Evolutionary conservation across 176 grass and related monocot species (phyloP).

Genomic region (Dendrocalamus sinicus): DNA sequence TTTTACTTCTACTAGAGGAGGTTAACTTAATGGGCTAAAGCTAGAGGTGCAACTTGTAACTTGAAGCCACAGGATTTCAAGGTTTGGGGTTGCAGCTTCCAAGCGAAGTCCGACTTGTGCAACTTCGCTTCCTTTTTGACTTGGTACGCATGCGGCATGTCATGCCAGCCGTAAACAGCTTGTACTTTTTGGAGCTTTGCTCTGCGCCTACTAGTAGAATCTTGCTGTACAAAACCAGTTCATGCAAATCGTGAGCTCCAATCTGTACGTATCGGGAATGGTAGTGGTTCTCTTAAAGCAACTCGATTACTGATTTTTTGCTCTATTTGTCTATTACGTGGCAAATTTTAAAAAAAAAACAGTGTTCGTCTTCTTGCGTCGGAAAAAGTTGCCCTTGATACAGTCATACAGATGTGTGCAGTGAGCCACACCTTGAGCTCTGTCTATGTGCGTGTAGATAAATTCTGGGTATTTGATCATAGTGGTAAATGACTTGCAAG

Average conservation of each 20-base stretch:
- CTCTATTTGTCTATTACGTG: not conserved
- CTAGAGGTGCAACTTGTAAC: constrained; percentile 23
- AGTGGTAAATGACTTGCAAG: not conserved
- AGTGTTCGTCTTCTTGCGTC: not conserved
- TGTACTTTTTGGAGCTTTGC: constrained; percentile 49
- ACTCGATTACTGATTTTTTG: not conserved
- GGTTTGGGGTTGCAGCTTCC: constrained; percentile 40
- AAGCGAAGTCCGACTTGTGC: constrained; percentile 58
- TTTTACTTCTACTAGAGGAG: not conserved
- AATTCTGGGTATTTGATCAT: not conserved
- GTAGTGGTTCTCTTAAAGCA: not conserved
- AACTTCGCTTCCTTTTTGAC: constrained; percentile 51
- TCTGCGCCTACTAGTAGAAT: not conserved
- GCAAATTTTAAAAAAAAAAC: not conserved
- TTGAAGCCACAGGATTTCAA: constrained; percentile 42
- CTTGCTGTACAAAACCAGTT: constrained; percentile 13
- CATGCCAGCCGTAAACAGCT: constrained; percentile 44
- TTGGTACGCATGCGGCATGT: constrained; percentile 42
- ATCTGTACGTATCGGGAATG: not conserved
- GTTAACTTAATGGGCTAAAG: not conserved
- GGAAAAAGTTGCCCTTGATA: not conserved
- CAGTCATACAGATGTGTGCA: not conserved
- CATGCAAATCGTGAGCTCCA: not conserved
- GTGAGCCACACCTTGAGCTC: not conserved
- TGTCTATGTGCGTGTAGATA: not conserved